Evolutionary conservation across 176 grass and related monocot genomes (phyloP).

Genomic region (Lolium rigidum): DNA sequence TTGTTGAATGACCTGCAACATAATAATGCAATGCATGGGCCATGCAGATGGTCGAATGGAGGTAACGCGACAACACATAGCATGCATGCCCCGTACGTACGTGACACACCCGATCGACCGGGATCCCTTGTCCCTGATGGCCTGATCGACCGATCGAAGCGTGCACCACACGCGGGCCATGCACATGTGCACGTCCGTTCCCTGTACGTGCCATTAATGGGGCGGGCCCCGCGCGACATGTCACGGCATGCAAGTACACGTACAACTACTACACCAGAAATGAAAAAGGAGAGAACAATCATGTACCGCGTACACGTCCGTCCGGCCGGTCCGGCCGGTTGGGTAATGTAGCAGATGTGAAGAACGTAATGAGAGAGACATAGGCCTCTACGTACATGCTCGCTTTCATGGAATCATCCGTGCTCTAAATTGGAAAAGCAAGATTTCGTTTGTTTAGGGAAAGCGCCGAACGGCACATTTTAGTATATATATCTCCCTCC

Average conservation of each 20-base stretch:
- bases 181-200: conserved; percentile 34
- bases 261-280: neutral
- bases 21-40: conserved; percentile 32
- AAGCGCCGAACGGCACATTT: no score
- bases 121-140: neutral
- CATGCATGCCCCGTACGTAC: neutral
- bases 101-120: neutral
- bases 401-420: neutral
- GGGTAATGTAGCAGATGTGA: neutral
- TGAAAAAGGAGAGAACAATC: neutral
- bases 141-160: conserved; percentile 30
- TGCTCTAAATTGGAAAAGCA: no score
- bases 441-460: no score
- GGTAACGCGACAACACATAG: conserved; percentile 47
- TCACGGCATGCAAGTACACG: conserved; percentile 31
- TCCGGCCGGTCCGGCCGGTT: neutral
- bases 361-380: neutral
- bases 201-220: conserved; percentile 37
- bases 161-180: conserved; percentile 46
- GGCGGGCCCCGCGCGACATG: conserved; percentile 39
- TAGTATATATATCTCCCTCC: no score
- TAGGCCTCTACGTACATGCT: neutral
- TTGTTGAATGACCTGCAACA: no score
- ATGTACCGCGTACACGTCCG: conserved; percentile 18
- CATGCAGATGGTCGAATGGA: conserved; percentile 31